Evolutionary conservation across 805 yeast genomes (phyloP), one percentile per base, ranked within the genome.

Genomic region (Lipomyces kockii): DNA sequence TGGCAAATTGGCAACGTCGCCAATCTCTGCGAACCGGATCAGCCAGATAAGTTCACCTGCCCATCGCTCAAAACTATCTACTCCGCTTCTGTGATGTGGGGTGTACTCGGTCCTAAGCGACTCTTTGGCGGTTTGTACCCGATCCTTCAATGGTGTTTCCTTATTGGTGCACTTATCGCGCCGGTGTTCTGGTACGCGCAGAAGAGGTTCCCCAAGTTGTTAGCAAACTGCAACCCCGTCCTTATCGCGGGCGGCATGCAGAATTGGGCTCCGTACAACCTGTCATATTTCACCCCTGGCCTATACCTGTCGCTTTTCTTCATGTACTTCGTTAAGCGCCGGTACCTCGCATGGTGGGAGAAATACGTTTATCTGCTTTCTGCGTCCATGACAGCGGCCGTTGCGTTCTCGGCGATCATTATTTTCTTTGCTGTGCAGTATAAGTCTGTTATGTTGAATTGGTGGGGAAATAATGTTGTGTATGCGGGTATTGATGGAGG

Each of bases 321-420:
- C 79, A 86, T 86, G 79, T 86, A 82, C 77, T 80, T 81, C 72
- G 78, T 89, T 65, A 86, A 85, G 69, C 80, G 84, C 60, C 80
- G 80, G 68, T 87, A 85, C 78, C 79, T 84, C 58, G 78, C 81
- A 58, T 89, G 92, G 92, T 89, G 92, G 92, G 87, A 87, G 51
- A 88, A 88, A 76, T 89, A 89, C 76, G 88, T 87, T 75, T 88
- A 87, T 74, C 83, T 87, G 3, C 78, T 89, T 61, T 83, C 89
- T 22, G 86, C 89, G 34, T 92, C 86, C 2, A 76, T 89, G 27
- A 88, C 88, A 55, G 84, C 88, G 7, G 91, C 91, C 0, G 83
- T 88, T n/a, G 90, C 91, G 0, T 81, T 86, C 70, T 83, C 89
- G 49, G 83, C 89, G 2, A 77, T 89, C 61, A 66, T 87, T 29